A percentile compares a stretch with the other conserved stretches of the same genome.
Conservation (phyloP, 129 eudicot genomes). For the Tagetes erecta region DNA sequence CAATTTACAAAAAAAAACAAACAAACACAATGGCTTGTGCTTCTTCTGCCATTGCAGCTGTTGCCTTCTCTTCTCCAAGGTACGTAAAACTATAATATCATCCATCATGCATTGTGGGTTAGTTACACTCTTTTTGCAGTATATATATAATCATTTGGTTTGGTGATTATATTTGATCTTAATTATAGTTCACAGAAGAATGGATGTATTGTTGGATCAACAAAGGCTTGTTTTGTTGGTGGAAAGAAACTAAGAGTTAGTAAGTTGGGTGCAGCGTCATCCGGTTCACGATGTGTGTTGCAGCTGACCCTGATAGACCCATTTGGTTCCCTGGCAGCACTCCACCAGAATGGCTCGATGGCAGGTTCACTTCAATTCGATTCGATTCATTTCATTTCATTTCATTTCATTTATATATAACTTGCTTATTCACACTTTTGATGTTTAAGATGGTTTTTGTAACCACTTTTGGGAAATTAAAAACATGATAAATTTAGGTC, state of each 20-base stretch:
- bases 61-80: constrained; percentile 77
- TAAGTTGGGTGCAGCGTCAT: constrained; percentile 42
- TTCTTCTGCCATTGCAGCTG: constrained; percentile 94
- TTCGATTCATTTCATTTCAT: too few relatives aligned
- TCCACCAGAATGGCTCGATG: constrained; percentile 99
- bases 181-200: constrained; percentile 63
- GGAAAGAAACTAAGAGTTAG: constrained; percentile 66
- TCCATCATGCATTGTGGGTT: not conserved
- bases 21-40: constrained; percentile 49
- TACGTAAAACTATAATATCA: not conserved
- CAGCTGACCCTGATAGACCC: constrained; percentile 91
- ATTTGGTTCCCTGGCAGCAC: constrained; percentile 99
- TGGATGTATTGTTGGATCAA: constrained; percentile 62
- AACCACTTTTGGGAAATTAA: too few relatives aligned
- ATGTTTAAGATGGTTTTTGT: too few relatives aligned
- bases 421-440: too few relatives aligned
- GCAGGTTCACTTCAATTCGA: constrained; percentile 51
- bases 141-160: not conserved
- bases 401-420: too few relatives aligned
- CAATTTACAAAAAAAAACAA: not conserved
- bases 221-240: constrained; percentile 83
- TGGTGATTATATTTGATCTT: too few relatives aligned
- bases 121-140: not conserved
- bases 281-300: constrained; percentile 48
- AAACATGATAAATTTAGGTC: too few relatives aligned